Percentiles rank a stretch among this genome's conserved stretches.
Evolutionary conservation across 2,329 filamentous ascomycete species (phyloP).

Genomic region (Celoporthe dispersa): DNA sequence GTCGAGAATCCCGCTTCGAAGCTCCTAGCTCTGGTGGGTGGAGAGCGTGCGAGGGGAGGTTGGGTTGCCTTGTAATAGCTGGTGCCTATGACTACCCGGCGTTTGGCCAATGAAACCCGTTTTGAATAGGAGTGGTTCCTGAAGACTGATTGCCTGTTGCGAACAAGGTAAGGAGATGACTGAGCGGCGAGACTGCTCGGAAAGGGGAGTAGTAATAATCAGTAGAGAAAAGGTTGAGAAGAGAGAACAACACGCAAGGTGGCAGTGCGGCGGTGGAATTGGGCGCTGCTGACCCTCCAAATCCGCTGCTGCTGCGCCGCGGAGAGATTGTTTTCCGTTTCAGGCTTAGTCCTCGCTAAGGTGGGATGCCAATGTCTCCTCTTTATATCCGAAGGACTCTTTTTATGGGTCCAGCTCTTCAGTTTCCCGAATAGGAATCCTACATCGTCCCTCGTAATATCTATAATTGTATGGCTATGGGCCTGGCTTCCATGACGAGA

Average conservation of each 20-base stretch:
- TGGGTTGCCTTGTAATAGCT: neutral
- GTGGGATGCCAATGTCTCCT: neutral
- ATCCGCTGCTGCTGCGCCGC: neutral
- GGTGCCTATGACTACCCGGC: too few relatives aligned
- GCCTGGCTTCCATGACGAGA: neutral
- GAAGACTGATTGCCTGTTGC: neutral
- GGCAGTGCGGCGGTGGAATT: neutral
- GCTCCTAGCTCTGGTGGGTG: neutral
- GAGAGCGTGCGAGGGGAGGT: neutral
- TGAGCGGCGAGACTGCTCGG: neutral
- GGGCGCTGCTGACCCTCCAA: neutral
- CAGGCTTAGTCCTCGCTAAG: constrained; percentile 5
- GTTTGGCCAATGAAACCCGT: neutral
- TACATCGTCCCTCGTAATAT: neutral
- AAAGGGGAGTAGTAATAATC: neutral
- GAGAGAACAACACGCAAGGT: too few relatives aligned
- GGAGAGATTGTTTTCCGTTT: constrained; percentile 23
- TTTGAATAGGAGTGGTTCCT: neutral
- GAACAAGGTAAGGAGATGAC: neutral
- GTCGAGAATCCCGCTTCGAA: neutral
- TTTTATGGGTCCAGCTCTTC: neutral
- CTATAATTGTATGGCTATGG: too few relatives aligned
- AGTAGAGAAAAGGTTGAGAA: neutral
- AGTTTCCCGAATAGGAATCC: neutral
- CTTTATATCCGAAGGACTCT: neutral